Percentiles rank a stretch among this genome's conserved stretches.
Conservation (phyloP, 805 yeast genomes). For the Wickerhamiella kurtzmanii region DNA sequence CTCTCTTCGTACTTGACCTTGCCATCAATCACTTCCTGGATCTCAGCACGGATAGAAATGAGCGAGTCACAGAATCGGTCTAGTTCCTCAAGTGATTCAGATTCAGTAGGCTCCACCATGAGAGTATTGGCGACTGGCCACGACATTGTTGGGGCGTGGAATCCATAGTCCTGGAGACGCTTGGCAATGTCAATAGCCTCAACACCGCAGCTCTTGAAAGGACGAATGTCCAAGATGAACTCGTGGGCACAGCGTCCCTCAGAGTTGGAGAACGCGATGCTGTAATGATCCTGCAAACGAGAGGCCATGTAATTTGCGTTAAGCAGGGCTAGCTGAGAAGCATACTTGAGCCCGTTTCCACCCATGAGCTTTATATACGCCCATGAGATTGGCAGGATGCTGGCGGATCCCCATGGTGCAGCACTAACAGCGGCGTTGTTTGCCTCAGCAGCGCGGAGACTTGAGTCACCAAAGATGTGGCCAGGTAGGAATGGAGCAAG, state of each 20-base stretch:
- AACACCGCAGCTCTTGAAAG: conserved; percentile 60
- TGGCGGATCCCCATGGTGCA: conserved; percentile 93
- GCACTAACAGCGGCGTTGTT: conserved; percentile 51
- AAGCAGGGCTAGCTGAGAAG: conserved; percentile 82
- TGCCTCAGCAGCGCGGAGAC: conserved; percentile 37
- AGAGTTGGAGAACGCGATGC: conserved; percentile 56
- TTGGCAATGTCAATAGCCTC: conserved; percentile 97
- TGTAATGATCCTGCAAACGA: conserved; percentile 54
- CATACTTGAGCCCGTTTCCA: conserved; percentile 62
- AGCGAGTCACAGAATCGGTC: conserved; percentile 84
- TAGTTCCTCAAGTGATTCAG: conserved; percentile 76
- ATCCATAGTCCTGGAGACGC: conserved; percentile 93
- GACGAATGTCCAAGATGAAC: conserved; percentile 82
- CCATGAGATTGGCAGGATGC: conserved; percentile 85
- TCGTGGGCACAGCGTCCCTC: conserved; percentile 88
- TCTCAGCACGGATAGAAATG: conserved; percentile 71
- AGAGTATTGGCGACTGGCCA: conserved; percentile 97
- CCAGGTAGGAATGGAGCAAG: conserved; percentile 69
- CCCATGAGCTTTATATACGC: conserved; percentile 94
- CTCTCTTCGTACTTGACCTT: conserved; percentile 44
- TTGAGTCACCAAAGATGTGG: conserved; percentile 38
- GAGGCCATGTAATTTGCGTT: conserved; percentile 94
- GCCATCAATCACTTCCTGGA: conserved; percentile 54
- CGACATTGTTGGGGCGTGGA: conserved; percentile 98
- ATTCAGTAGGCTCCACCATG: conserved; percentile 97